Base-by-base conservation (phyloP, 1,284 basidiomycete genomes). In the Fomitiporia mediterranea region DNA sequence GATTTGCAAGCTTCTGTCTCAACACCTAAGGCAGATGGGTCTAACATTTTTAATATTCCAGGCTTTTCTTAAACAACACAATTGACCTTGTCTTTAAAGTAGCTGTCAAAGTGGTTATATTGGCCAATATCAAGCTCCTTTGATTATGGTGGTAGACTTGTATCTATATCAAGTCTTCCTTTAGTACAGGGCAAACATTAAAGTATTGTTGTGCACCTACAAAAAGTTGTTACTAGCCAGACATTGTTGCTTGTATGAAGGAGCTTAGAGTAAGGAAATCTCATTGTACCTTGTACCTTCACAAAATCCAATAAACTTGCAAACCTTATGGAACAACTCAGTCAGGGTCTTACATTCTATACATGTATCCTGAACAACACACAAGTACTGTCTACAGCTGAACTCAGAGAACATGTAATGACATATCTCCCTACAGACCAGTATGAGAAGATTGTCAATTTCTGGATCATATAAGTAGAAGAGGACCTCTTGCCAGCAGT, bases 271-370 rank as follows among this genome's bases (percentile, higher is more conserved):
- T 85, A 90, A 62, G 96, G 98, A 71, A 91, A 96, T 56, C 98
- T 99, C 65, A 95, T 98, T 46, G 93, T 99, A 2, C 71, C 98
- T 13, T 98, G 95, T 76, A 98, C 96, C 0, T 99, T 95, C 70
- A 94, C 96, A 1, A 82, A 76, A 60, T 75, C 81, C 52, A 86
- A 92, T 38, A 93, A 98, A 65, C 98, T 98, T 67, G 74, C 86
- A 21, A 79, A 81, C 43, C 78, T 99, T 6, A 86, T 90, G 1
- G 96, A 98, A 69, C 92, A 96, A 68, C 84, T 99, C 43, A 96
- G 97, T n/a, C 84, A 89, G 62, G 79, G 96, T 17, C 79, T 98
- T 47, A 95, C 98, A 67, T 90, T 87, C 76, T 84, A 89, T 68
- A 89, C 81, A 68, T 80, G 78, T 28, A 63, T 85, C 25, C 70